These are phyloP conservation scores for Malassezia japonica DNA, from an alignment of 1,284 basidiomycete species.

Conservation along the genomic window DNA sequence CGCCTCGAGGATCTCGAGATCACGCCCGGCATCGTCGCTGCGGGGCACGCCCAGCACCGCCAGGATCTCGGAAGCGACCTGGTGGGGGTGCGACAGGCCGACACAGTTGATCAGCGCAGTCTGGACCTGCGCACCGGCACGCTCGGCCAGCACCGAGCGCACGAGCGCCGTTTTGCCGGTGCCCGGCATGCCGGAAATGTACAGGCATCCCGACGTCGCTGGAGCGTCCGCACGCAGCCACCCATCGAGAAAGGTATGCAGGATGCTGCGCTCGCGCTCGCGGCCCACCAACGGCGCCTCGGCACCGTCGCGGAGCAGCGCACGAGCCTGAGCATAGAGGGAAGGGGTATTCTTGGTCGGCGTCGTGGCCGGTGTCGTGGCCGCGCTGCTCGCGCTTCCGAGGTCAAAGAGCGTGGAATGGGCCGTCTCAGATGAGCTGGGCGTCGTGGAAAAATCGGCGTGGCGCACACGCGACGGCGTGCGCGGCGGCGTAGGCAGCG, in stretches of 20 bases:
- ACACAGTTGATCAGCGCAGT: slow-evolving; percentile 49
- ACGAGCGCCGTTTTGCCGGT: slow-evolving; percentile 51
- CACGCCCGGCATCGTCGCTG: slow-evolving; percentile 11
- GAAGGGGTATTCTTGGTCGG: background rate
- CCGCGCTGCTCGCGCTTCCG: background rate
- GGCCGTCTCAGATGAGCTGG: background rate
- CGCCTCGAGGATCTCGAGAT: slow-evolving; percentile 16
- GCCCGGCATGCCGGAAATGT: slow-evolving; percentile 51
- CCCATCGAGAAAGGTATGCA: slow-evolving; percentile 40
- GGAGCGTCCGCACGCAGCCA: slow-evolving; percentile 19
- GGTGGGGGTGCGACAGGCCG: slow-evolving; percentile 41
- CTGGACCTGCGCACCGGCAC: slow-evolving; percentile 7
- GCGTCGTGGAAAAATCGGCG: too few relatives aligned
- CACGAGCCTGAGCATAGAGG: slow-evolving; percentile 48
- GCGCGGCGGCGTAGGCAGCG: slow-evolving; percentile 18
- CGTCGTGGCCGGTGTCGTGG: slow-evolving; percentile 14
- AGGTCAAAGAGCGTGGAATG: background rate
- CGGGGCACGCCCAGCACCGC: slow-evolving; percentile 22
- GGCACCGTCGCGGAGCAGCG: slow-evolving; percentile 37
- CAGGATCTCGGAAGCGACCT: slow-evolving; percentile 32
- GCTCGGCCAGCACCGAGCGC: slow-evolving; percentile 41
- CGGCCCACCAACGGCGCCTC: slow-evolving; percentile 40
- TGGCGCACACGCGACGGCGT: background rate
- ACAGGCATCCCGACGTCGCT: slow-evolving; percentile 34
- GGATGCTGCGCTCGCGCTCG: slow-evolving; percentile 31